Conservation (phyloP, 768 basidiomycete genomes). For the Cubamyces lactineus region DNA sequence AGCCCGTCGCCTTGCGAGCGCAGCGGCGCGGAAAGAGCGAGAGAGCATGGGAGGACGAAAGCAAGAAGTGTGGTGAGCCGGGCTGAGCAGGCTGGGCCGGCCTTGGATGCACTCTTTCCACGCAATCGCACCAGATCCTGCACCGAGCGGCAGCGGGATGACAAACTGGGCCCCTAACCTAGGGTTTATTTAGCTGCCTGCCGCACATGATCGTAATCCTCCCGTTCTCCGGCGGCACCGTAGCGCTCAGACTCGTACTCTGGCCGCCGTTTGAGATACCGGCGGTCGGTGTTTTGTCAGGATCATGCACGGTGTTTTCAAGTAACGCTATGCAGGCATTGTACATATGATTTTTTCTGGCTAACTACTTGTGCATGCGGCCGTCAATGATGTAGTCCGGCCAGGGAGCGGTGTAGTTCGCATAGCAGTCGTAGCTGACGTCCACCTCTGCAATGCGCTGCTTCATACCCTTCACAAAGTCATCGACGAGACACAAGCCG, state of each 20-base stretch:
- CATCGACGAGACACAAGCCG: constrained; percentile 45
- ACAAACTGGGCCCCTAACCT: constrained; percentile 29
- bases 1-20: constrained; percentile 47
- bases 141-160: constrained; percentile 16
- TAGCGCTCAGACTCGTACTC: not conserved
- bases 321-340: not conserved
- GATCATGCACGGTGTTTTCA: not conserved
- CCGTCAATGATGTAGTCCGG: constrained; percentile 23
- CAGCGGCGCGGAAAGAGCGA: constrained; percentile 56
- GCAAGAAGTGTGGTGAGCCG: constrained; percentile 17
- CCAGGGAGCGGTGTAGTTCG: constrained; percentile 43
- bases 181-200: constrained; percentile 12
- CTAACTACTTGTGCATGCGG: constrained; percentile 10
- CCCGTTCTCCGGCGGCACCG: not conserved
- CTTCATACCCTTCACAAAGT: constrained; percentile 43
- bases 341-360: not conserved
- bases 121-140: constrained; percentile 6
- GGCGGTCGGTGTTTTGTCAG: not conserved
- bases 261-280: not conserved
- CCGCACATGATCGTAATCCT: constrained; percentile 19
- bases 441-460: constrained; percentile 44
- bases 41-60: constrained; percentile 57
- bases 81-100: constrained; percentile 11
- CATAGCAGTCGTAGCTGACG: constrained; percentile 47
- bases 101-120: constrained; percentile 1